phyloP scores from a whole-genome alignment of 2,329 filamentous ascomycete genomes.

The Coccinonectria pachysandricola region DNA sequence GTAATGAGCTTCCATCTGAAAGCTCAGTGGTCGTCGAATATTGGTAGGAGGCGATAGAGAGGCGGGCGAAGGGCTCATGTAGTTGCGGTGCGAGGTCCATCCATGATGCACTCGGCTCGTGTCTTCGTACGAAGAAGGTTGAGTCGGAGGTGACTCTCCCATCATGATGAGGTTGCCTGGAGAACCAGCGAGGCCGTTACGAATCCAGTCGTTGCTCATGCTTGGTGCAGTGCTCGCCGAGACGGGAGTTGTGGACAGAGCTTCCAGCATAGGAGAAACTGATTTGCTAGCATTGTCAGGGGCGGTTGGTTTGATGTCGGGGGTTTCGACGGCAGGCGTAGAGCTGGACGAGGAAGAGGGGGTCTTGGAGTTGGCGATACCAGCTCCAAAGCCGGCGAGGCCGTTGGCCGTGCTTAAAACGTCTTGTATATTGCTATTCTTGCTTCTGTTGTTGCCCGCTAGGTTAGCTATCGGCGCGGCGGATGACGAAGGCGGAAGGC shows the following conservation, averaged over 20 bases:
- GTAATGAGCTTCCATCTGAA: constrained; percentile 40
- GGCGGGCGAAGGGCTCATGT: constrained; percentile 33
- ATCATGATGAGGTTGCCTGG: constrained; percentile 42
- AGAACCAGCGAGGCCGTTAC: constrained; percentile 35
- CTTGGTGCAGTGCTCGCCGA: constrained; percentile 38
- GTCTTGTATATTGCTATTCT: constrained; percentile 23
- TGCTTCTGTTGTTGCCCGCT: constrained; percentile 10
- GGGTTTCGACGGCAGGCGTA: constrained; percentile 33
- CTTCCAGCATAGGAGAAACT: constrained; percentile 37
- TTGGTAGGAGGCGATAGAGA: constrained; percentile 30
- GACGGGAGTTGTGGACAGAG: constrained; percentile 38
- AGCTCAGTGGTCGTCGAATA: constrained; percentile 40
- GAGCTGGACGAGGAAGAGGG: constrained; percentile 32
- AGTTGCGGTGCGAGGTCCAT: constrained; percentile 36
- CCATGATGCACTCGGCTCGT: constrained; percentile 31
- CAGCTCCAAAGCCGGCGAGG: constrained; percentile 12
- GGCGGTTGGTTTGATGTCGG: constrained; percentile 33
- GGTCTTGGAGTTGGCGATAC: constrained; percentile 24
- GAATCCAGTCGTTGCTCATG: constrained; percentile 36
- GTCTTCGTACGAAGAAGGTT: constrained; percentile 43
- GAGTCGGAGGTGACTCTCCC: constrained; percentile 43
- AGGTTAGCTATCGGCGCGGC: no score
- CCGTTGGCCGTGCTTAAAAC: constrained; percentile 21
- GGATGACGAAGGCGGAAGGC: no score
- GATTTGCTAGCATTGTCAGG: constrained; percentile 33